These are phyloP conservation scores for Tephrocybe sp. DNA, from an alignment of 768 basidiomycete genomes.

Conservation along the genomic window DNA sequence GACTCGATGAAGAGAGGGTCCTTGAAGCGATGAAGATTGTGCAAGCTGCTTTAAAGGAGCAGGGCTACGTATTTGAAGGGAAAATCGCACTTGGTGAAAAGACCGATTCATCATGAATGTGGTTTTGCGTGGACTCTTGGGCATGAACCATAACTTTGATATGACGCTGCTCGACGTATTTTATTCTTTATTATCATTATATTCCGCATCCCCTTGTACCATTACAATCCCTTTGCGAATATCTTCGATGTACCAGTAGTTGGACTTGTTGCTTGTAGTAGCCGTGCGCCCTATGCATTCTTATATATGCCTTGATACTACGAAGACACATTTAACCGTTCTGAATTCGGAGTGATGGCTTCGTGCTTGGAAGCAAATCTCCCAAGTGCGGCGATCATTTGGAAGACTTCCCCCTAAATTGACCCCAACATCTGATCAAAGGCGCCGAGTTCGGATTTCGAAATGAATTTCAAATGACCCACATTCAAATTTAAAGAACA, in stretches of 20 bases:
- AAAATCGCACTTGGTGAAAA: background rate
- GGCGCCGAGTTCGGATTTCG: too few relatives aligned
- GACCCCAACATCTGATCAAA: too few relatives aligned
- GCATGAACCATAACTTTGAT: background rate
- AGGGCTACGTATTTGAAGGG: slow-evolving; percentile 23
- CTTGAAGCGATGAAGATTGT: slow-evolving; percentile 66
- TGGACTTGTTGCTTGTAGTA: slow-evolving; percentile 5
- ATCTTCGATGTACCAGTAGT: background rate
- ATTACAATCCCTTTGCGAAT: background rate
- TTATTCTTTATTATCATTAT: slow-evolving; percentile 15
- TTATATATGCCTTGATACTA: too few relatives aligned
- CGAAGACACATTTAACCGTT: too few relatives aligned
- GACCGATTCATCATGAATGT: background rate
- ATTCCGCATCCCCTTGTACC: slow-evolving; percentile 1
- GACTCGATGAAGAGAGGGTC: slow-evolving; percentile 74
- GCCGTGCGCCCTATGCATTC: background rate
- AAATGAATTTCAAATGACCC: too few relatives aligned
- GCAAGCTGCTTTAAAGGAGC: slow-evolving; percentile 33
- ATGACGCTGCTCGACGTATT: slow-evolving; percentile 2
- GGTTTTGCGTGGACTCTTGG: background rate
- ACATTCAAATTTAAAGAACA: too few relatives aligned
- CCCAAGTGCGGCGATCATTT: too few relatives aligned
- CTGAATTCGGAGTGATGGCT: too few relatives aligned
- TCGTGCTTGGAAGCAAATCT: too few relatives aligned
- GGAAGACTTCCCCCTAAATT: too few relatives aligned